A percentile compares a stretch with the other conserved stretches of the same genome.
Evolutionary conservation across 768 basidiomycete genomes (phyloP).

Genomic region (Lepiota brunneoincarnata): DNA sequence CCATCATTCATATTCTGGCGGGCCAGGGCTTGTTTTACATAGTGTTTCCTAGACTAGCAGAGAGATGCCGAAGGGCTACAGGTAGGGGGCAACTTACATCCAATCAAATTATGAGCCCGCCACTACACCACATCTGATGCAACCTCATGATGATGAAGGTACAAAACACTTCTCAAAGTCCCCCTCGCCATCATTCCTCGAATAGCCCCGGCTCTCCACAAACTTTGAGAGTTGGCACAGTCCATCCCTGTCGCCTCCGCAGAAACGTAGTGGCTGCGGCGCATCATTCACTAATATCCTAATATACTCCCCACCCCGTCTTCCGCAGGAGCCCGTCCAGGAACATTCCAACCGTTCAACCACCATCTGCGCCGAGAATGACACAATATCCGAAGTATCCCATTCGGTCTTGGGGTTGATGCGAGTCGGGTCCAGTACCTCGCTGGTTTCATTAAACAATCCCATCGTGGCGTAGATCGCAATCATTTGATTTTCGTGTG

Average conservation of each 20-base stretch:
- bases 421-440: constrained; percentile 28
- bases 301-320: constrained; percentile 47
- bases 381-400: constrained; percentile 58
- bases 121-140: not conserved
- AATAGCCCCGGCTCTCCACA: constrained; percentile 68
- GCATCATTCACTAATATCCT: constrained; percentile 80
- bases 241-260: constrained; percentile 48
- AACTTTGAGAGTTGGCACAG: constrained; percentile 66
- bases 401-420: constrained; percentile 42
- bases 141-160: not conserved
- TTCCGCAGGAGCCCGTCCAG: not conserved
- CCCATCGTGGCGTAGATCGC: constrained; percentile 70
- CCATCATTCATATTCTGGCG: no score
- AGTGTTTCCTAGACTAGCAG: no score
- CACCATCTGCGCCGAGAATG: constrained; percentile 75
- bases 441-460: constrained; percentile 37
- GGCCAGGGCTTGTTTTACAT: no score
- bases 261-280: constrained; percentile 61
- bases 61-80: no score
- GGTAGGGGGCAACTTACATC: no score
- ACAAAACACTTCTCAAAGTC: constrained; percentile 67
- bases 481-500: constrained; percentile 84
- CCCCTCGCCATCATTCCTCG: constrained; percentile 64
- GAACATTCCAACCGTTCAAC: constrained; percentile 63
- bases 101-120: not conserved